Evolutionary conservation across 148 eudicot species (phyloP).

Genomic region (Chenopodium formosanum): DNA sequence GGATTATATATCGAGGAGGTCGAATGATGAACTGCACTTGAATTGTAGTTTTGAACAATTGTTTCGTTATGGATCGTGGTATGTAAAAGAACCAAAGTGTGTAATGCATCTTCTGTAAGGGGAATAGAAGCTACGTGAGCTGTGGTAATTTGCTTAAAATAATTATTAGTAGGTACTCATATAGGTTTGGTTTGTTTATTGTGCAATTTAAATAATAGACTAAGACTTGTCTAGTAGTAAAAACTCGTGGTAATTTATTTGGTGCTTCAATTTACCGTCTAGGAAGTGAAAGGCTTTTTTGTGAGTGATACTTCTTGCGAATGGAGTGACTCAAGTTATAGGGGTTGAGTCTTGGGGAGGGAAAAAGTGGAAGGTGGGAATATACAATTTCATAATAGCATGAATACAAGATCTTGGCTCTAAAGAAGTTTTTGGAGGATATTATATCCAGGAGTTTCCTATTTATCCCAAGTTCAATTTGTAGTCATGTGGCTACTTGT

Average conservation of each 20-base stretch:
- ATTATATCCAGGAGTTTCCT: neutral
- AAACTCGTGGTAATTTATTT: neutral
- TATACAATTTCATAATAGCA: neutral
- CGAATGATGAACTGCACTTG: neutral
- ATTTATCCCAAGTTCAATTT: neutral
- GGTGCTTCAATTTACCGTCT: neutral
- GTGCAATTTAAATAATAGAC: neutral
- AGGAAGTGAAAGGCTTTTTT: neutral
- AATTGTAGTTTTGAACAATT: neutral
- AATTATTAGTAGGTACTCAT: neutral
- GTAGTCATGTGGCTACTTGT: neutral
- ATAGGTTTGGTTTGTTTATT: neutral
- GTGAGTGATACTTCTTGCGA: neutral
- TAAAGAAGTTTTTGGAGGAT: neutral
- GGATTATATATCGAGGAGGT: neutral
- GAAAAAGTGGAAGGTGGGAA: neutral
- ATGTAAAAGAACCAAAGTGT: neutral
- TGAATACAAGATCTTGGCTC: neutral
- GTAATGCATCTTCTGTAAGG: neutral
- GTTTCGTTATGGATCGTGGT: neutral
- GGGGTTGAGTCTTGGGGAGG: neutral
- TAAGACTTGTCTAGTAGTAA: neutral
- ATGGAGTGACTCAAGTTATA: neutral
- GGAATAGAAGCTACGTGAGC: neutral
- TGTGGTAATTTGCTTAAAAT: neutral